phyloP scores from a whole-genome alignment of 495 filamentous ascomycete genomes.

The Penicillium waksmanii region DNA sequence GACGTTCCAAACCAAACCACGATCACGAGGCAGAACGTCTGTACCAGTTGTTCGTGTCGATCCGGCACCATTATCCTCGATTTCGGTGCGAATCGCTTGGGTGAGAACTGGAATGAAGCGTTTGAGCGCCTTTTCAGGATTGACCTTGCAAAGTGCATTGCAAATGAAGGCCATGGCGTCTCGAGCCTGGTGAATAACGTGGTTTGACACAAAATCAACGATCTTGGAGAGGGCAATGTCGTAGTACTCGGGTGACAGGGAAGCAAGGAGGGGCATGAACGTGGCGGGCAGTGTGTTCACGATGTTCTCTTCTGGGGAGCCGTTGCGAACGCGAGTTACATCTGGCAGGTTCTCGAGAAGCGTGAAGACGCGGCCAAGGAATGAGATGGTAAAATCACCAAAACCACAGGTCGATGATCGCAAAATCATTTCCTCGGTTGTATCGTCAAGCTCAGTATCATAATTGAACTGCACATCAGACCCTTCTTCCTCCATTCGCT shows the following conservation, averaged over 20 bases:
- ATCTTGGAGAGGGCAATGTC: constrained; percentile 91
- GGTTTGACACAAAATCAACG: constrained; percentile 86
- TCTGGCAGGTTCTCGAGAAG: constrained; percentile 95
- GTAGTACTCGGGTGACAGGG: constrained; percentile 90
- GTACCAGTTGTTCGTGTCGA: constrained; percentile 91
- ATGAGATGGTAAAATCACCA: constrained; percentile 85
- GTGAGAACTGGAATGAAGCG: constrained; percentile 87
- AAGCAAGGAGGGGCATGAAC: constrained; percentile 86
- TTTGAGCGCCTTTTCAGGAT: constrained; percentile 88
- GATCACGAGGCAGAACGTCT: constrained; percentile 89
- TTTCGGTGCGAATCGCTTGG: constrained; percentile 90
- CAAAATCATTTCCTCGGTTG: constrained; percentile 85
- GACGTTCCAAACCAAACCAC: constrained; percentile 94
- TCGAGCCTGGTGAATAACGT: constrained; percentile 95
- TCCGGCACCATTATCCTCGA: constrained; percentile 95
- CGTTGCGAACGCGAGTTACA: constrained; percentile 79
- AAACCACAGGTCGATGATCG: constrained; percentile 96
- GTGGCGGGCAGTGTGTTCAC: constrained; percentile 94
- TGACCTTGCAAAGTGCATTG: constrained; percentile 92
- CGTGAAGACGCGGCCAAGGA: constrained; percentile 93
- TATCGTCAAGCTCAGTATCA: constrained; percentile 75
- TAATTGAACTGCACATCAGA: constrained; percentile 85
- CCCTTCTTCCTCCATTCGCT: constrained; percentile 87
- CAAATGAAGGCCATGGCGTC: constrained; percentile 99
- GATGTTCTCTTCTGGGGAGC: constrained; percentile 94